A percentile compares a stretch with the other conserved stretches of the same genome.
Conservation (phyloP, 2,329 filamentous ascomycete genomes). For the Fusarium buharicum region DNA sequence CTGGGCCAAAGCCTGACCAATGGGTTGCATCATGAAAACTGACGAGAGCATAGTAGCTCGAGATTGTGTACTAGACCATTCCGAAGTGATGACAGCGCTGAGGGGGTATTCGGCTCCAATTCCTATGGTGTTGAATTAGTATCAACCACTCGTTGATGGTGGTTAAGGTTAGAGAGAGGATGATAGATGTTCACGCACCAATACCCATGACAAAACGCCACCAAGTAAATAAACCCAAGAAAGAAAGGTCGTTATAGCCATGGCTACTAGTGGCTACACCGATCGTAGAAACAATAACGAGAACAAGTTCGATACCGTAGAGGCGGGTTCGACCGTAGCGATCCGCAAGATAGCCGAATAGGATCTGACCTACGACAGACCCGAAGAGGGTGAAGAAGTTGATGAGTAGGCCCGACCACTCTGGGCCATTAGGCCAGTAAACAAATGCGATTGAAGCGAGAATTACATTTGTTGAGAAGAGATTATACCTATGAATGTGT, state of each 20-base stretch:
- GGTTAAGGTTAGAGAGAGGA: slow-evolving; percentile 2
- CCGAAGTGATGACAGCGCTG: slow-evolving; percentile 73
- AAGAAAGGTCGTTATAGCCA: slow-evolving; percentile 61
- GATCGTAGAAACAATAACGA: slow-evolving; percentile 67
- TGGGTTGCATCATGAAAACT: slow-evolving; percentile 75
- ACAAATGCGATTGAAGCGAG: slow-evolving; percentile 64
- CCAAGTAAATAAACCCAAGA: slow-evolving; percentile 62
- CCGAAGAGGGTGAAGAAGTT: slow-evolving; percentile 64
- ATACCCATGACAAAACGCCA: slow-evolving; percentile 67
- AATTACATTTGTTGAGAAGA: slow-evolving; percentile 66
- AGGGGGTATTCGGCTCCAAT: slow-evolving; percentile 77
- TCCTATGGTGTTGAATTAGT: slow-evolving; percentile 50
- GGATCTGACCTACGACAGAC: slow-evolving; percentile 62
- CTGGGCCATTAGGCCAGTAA: slow-evolving; percentile 59
- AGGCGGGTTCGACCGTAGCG: slow-evolving; percentile 64
- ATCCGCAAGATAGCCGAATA: slow-evolving; percentile 65
- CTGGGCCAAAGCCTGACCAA: slow-evolving; percentile 73
- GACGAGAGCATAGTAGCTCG: slow-evolving; percentile 73
- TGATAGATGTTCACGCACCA: slow-evolving; percentile 48
- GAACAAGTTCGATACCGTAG: slow-evolving; percentile 66
- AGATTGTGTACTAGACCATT: slow-evolving; percentile 71
- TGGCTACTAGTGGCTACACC: slow-evolving; percentile 64
- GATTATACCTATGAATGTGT: slow-evolving; percentile 57
- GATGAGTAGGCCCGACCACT: slow-evolving; percentile 60
- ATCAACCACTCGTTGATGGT: slow-evolving; percentile 9